Conservation (phyloP, 371 early-diverging fungal species). For the Mucor lusitanicus region DNA sequence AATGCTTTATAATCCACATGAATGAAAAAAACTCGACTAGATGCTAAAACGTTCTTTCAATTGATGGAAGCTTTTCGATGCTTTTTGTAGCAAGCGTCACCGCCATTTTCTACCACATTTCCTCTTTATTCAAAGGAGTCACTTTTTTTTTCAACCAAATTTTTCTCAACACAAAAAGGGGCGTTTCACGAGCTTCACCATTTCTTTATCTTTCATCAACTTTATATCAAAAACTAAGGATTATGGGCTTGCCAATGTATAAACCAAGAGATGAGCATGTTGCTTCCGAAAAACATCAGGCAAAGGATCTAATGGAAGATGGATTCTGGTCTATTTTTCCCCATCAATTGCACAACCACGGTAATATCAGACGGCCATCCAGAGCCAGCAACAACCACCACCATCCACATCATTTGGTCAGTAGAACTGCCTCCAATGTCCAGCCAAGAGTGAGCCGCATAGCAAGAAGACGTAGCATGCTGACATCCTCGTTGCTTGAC, state of each 20-base stretch:
- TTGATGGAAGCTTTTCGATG: neutral
- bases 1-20: too few species aligned
- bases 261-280: neutral
- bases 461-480: constrained; percentile 14
- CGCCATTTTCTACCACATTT: neutral
- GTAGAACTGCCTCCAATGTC: neutral
- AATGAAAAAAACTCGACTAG: neutral
- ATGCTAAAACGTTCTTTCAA: neutral
- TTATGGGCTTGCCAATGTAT: neutral
- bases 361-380: neutral
- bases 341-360: constrained; percentile 1
- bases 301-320: constrained; percentile 1
- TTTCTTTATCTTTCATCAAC: neutral
- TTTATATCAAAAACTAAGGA: neutral
- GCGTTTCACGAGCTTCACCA: neutral
- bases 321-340: constrained; percentile 3
- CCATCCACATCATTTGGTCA: neutral
- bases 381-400: neutral
- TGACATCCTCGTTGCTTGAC: constrained; percentile 18
- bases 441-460: constrained; percentile 8
- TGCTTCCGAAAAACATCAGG: neutral
- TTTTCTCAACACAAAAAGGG: neutral
- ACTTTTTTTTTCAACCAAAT: neutral
- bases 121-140: neutral
- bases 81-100: neutral